Evolutionary conservation across 2,329 filamentous ascomycete species (phyloP).

Genomic region (Hysterium pulicare): DNA sequence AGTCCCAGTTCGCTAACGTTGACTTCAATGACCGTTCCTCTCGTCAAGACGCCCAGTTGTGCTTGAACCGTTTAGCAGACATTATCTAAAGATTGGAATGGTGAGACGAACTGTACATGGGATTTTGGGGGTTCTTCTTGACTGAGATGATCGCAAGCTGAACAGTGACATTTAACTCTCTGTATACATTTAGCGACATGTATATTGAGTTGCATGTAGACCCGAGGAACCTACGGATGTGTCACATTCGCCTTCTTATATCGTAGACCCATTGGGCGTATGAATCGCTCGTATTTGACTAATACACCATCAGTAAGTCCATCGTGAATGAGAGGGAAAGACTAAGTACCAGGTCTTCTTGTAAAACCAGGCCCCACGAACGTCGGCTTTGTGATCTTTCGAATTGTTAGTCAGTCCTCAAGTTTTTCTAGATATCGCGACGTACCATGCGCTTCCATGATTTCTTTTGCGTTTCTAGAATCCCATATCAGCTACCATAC

Average conservation of each 20-base stretch:
- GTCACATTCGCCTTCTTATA: constrained; percentile 75
- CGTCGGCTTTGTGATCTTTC: constrained; percentile 76
- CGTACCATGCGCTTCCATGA: not conserved
- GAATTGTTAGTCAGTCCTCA: no score
- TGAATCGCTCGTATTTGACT: constrained; percentile 69
- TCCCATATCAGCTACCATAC: not conserved
- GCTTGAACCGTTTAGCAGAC: no score
- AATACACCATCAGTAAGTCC: no score
- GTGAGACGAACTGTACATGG: no score
- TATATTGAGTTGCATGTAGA: no score
- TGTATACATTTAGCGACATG: no score
- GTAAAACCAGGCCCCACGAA: constrained; percentile 82
- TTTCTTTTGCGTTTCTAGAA: not conserved
- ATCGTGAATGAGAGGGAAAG: no score
- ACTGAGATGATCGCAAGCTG: constrained; percentile 63
- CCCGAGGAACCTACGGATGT: no score
- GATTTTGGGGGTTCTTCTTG: constrained; percentile 85
- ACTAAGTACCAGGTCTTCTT: constrained; percentile 18
- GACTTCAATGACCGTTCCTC: constrained; percentile 78
- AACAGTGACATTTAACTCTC: constrained; percentile 80
- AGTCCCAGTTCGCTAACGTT: constrained; percentile 90
- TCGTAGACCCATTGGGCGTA: constrained; percentile 68
- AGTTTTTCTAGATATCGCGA: constrained; percentile 39
- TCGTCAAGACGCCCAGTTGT: constrained; percentile 83
- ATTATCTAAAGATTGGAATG: no score